A percentile compares a stretch with the other conserved stretches of the same genome.
Evolutionary conservation across 257 asterid genomes (phyloP).

Genomic region (Vinca minor): DNA sequence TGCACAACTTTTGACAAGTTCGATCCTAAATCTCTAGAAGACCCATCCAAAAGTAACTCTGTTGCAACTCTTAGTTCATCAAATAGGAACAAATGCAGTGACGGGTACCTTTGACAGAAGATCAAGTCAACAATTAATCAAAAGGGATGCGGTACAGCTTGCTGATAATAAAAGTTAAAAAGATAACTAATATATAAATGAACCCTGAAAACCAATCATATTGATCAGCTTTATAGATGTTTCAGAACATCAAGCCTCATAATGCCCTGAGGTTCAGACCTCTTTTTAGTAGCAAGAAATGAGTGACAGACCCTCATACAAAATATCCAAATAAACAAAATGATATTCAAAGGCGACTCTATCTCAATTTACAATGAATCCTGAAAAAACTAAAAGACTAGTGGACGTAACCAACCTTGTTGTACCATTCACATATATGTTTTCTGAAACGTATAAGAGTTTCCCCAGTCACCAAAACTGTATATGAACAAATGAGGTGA

Average conservation of each 20-base stretch:
- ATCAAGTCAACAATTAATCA: slow-evolving; percentile 3
- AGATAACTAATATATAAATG: background rate
- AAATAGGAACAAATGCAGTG: slow-evolving; percentile 68
- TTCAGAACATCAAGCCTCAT: background rate
- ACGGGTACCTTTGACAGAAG: slow-evolving; percentile 64
- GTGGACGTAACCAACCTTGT: background rate
- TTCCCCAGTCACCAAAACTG: background rate
- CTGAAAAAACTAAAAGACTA: background rate
- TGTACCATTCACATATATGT: background rate
- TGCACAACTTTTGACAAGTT: slow-evolving; percentile 65
- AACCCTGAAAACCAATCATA: background rate
- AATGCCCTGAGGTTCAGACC: background rate
- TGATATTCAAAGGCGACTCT: too few relatives aligned
- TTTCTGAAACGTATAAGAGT: background rate
- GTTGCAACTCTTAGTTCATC: slow-evolving; percentile 79
- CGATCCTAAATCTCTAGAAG: slow-evolving; percentile 42
- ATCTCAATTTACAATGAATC: background rate
- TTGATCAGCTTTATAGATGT: background rate
- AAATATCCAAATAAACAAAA: background rate
- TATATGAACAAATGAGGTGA: background rate
- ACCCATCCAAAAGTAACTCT: slow-evolving; percentile 46
- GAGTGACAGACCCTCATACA: background rate
- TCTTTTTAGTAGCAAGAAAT: background rate
- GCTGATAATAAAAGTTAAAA: background rate
- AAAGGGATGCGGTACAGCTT: background rate